Evolutionary conservation across 192 early-diverging fungal genomes (phyloP).

Genomic region (Gigaspora rosea): DNA sequence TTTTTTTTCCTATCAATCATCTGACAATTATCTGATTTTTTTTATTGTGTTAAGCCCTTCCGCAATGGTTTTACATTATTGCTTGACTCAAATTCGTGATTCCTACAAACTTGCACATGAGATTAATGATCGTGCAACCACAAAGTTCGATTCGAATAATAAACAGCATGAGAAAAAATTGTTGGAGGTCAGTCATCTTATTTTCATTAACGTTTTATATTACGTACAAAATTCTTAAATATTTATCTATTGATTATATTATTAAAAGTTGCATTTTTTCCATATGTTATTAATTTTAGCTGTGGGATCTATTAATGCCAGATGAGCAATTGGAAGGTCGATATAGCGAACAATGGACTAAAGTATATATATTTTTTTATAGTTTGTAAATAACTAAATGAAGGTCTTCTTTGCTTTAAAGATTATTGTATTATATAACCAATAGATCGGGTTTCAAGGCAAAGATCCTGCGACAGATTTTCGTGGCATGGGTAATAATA

Average conservation of each 20-base stretch:
- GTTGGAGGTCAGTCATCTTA: conserved; percentile 46
- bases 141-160: conserved; percentile 62
- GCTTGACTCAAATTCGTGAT: neutral
- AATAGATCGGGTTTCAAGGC: conserved; percentile 82
- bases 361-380: conserved; percentile 32
- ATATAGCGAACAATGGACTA: conserved; percentile 63
- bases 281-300: conserved; percentile 33
- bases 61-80: neutral
- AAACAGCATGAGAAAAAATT: conserved; percentile 62
- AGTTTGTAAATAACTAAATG: too few species aligned
- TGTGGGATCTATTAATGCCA: conserved; percentile 67
- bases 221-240: too few species aligned
- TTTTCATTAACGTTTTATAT: neutral
- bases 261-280: too few species aligned
- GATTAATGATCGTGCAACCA: conserved; percentile 62
- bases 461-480: conserved; percentile 84
- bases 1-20: neutral
- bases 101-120: conserved; percentile 54
- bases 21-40: neutral
- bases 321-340: conserved; percentile 48
- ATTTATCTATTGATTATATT: too few species aligned
- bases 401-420: neutral
- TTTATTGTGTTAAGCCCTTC: neutral
- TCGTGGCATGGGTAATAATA: conserved; percentile 71
- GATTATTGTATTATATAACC: neutral